These are phyloP conservation scores for Zygoascus meyerae DNA, from an alignment of 1,139 yeast species.

Conservation along the genomic window DNA sequence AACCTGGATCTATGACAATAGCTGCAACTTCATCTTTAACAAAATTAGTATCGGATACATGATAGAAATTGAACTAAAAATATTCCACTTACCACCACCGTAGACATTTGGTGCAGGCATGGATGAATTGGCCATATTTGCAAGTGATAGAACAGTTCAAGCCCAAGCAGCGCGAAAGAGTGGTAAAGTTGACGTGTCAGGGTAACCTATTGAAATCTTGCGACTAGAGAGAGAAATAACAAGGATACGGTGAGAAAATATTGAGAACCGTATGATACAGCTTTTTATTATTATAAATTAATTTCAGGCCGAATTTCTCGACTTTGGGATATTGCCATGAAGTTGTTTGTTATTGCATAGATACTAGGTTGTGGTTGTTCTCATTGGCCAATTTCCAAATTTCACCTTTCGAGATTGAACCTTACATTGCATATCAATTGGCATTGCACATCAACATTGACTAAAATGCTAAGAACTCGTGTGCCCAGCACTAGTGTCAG, in stretches of 20 bases:
- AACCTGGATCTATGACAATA: conserved; percentile 86
- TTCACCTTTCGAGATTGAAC: background rate
- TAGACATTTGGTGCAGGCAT: conserved; percentile 43
- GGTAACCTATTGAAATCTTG: too few relatives aligned
- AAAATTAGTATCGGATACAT: background rate
- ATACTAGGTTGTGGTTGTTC: background rate
- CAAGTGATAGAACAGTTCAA: too few relatives aligned
- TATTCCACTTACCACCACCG: conserved; percentile 45
- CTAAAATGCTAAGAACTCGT: conserved; percentile 4
- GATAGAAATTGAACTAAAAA: background rate
- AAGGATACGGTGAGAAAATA: too few relatives aligned
- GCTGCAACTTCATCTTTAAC: conserved; percentile 74
- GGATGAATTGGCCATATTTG: conserved; percentile 4
- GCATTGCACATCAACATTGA: background rate
- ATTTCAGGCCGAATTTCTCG: too few relatives aligned
- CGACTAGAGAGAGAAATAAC: too few relatives aligned
- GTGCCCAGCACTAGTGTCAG: background rate
- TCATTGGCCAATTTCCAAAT: background rate
- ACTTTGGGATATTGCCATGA: too few relatives aligned
- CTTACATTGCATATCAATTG: background rate
- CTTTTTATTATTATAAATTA: too few relatives aligned
- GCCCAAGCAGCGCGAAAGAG: too few relatives aligned
- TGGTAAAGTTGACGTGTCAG: too few relatives aligned
- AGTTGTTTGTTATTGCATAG: background rate
- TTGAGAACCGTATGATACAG: too few relatives aligned